Percentiles rank a stretch among this genome's conserved stretches.
Evolutionary conservation across 2,329 filamentous ascomycete genomes (phyloP).

Genomic region (Periconia sp.): DNA sequence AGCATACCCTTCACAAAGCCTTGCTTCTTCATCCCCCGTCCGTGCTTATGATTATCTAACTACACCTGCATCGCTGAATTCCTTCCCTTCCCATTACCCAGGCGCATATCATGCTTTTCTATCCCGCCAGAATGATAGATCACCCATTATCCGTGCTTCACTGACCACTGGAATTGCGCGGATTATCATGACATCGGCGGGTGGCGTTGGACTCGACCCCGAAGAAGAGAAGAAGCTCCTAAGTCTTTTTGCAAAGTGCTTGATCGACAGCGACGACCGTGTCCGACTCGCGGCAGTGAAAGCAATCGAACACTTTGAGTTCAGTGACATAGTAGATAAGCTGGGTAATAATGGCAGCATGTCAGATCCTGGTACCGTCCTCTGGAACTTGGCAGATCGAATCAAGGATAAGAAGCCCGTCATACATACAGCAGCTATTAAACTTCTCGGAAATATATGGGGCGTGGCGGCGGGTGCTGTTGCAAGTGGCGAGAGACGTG

Average conservation of each 20-base stretch:
- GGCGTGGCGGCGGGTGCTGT: conserved; percentile 90
- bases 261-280: conserved; percentile 86
- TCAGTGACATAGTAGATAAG: conserved; percentile 79
- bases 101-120: conserved; percentile 82
- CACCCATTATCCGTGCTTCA: conserved; percentile 74
- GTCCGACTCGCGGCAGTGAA: conserved; percentile 89
- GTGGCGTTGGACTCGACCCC: conserved; percentile 81
- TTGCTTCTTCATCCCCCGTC: conserved; percentile 41
- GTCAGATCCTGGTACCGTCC: conserved; percentile 72
- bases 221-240: conserved; percentile 79
- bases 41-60: conserved; percentile 65
- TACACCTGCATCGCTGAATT: conserved; percentile 82
- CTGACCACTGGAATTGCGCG: conserved; percentile 85
- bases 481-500: conserved; percentile 75
- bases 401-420: conserved; percentile 81
- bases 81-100: conserved; percentile 81
- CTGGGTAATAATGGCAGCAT: conserved; percentile 76
- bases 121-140: conserved; percentile 83
- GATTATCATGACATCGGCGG: conserved; percentile 88
- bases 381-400: conserved; percentile 81
- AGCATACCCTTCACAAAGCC: conserved; percentile 76
- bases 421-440: conserved; percentile 86
- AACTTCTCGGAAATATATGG: conserved; percentile 83
- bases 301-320: conserved; percentile 77
- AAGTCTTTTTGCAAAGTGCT: conserved; percentile 72